Percentiles rank a stretch among this genome's conserved stretches.
These are phyloP conservation scores for Phytophthora quininea DNA, from an alignment of 352 stramenopile species.

Conservation along the genomic window DNA sequence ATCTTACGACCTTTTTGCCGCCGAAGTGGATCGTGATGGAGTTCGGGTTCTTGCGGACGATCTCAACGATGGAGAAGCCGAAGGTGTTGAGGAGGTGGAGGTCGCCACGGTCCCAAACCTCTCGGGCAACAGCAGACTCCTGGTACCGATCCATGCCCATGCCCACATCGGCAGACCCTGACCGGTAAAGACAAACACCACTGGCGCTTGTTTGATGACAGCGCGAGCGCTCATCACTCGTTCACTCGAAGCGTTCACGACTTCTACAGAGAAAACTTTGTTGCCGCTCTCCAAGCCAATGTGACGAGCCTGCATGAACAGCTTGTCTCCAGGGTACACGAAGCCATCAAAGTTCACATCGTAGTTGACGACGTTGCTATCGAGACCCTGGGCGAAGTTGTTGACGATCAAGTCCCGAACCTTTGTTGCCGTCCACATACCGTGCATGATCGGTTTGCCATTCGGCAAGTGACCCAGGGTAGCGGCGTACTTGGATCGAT, in stretches of 20 bases:
- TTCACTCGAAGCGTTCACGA: conserved; percentile 74
- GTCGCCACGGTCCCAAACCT: conserved; percentile 86
- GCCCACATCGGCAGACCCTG: conserved; percentile 80
- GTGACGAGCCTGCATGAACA: conserved; percentile 85
- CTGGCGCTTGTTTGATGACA: conserved; percentile 66
- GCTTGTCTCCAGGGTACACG: conserved; percentile 84
- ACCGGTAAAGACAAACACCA: conserved; percentile 88
- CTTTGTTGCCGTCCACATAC: conserved; percentile 90
- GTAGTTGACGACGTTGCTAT: conserved; percentile 77
- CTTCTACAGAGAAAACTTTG: conserved; percentile 74
- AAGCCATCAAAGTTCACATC: conserved; percentile 87
- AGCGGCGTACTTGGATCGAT: conserved; percentile 78
- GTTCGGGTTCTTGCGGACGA: conserved; percentile 87
- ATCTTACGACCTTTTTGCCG: conserved; percentile 79
- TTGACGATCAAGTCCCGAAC: conserved; percentile 70
- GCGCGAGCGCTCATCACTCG: conserved; percentile 75
- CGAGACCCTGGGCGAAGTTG: conserved; percentile 52
- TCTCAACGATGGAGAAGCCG: conserved; percentile 90
- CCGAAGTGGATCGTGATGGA: conserved; percentile 89
- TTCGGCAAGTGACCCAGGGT: conserved; percentile 73
- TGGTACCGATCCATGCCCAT: conserved; percentile 91
- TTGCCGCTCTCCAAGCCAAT: conserved; percentile 63
- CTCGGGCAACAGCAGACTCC: conserved; percentile 64
- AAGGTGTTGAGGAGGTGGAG: conserved; percentile 73
- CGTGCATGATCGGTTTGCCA: conserved; percentile 87